Evolutionary conservation across 306 rosid species (phyloP).

Genomic region (Fragaria nilgerrensis): DNA sequence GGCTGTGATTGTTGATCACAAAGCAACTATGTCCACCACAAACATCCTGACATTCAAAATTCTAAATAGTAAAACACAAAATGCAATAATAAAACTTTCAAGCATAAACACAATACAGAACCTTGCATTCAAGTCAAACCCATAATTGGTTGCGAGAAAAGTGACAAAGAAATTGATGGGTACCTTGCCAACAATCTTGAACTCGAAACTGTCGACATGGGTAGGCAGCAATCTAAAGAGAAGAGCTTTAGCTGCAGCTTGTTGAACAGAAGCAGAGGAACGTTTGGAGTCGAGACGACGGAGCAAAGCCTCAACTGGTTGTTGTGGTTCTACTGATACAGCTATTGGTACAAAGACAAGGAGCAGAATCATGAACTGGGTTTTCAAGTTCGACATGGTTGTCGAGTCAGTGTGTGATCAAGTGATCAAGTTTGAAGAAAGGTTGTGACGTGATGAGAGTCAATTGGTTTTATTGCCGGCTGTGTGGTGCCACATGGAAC

Average conservation of each 20-base stretch:
- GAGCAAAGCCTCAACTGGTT: conserved; percentile 56
- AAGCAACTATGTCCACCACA: conserved; percentile 85
- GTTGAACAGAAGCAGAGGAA: conserved; percentile 64
- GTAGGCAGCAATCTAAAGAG: conserved; percentile 68
- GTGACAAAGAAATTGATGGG: conserved; percentile 4
- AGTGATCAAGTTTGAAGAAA: not conserved
- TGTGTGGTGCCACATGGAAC: not conserved
- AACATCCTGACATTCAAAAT: conserved; percentile 48
- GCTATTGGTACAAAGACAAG: conserved; percentile 26
- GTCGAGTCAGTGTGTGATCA: not conserved
- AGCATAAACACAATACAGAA: not conserved
- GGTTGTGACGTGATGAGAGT: not conserved
- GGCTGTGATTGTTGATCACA: conserved; percentile 50
- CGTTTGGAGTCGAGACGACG: conserved; percentile 67
- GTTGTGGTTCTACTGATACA: conserved; percentile 42
- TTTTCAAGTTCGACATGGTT: conserved; percentile 42
- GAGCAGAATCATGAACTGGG: conserved; percentile 43
- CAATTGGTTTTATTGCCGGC: not conserved
- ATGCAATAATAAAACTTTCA: not conserved
- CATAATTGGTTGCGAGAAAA: not conserved
- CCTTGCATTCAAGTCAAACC: not conserved
- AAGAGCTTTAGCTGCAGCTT: conserved; percentile 64
- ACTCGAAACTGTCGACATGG: conserved; percentile 56
- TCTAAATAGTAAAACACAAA: conserved; percentile 10
- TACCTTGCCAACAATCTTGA: conserved; percentile 72